These are phyloP conservation scores for Pseudogymnoascus sp. DNA, from an alignment of 2,329 filamentous ascomycete species.

Conservation along the genomic window DNA sequence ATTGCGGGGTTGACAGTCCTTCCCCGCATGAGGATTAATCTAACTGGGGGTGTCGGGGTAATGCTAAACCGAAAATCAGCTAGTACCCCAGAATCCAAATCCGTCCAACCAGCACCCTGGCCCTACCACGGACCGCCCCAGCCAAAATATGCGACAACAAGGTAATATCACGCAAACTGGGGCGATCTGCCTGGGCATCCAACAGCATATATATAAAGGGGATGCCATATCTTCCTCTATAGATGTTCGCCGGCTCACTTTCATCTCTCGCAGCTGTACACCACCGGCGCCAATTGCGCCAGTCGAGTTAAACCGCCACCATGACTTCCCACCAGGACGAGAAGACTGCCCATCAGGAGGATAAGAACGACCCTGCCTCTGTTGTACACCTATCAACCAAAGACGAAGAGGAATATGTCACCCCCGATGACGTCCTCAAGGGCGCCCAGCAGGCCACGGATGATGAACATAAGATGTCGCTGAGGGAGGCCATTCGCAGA, in stretches of 20 bases:
- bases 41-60: not conserved
- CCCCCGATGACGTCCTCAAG: slow-evolving; percentile 10
- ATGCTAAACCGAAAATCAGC: not conserved
- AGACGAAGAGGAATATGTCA: slow-evolving; percentile 8
- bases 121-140: not conserved
- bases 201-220: not conserved
- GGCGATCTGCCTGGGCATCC: not conserved
- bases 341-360: not conserved
- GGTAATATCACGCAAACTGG: not conserved
- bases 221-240: not conserved
- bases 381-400: not conserved
- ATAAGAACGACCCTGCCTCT: not conserved
- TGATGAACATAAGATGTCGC: slow-evolving; percentile 18
- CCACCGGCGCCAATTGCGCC: not conserved
- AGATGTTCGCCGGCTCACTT: not conserved
- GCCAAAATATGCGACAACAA: not conserved
- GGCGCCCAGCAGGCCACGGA: slow-evolving; percentile 19
- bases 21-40: not conserved
- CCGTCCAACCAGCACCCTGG: not conserved
- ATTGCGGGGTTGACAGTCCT: not conserved
- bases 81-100: not conserved
- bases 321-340: slow-evolving; percentile 8
- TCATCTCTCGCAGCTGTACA: not conserved
- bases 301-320: not conserved
- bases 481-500: slow-evolving; percentile 18